Evolutionary conservation across 768 basidiomycete genomes (phyloP).

Genomic region (Lactarius akahatsu): DNA sequence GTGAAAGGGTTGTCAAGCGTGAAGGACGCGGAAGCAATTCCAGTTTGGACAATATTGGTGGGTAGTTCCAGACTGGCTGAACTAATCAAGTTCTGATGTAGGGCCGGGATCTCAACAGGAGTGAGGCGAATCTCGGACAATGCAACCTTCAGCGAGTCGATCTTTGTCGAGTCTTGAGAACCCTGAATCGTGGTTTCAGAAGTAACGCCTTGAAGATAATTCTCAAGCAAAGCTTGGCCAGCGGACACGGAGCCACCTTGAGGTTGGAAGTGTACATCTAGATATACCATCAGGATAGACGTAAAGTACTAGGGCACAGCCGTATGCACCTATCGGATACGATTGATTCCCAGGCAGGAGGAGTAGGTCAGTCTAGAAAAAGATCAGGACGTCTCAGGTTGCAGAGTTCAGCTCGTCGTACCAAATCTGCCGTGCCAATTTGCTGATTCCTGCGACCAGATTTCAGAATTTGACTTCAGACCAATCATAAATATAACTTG

Average conservation of each 20-base stretch:
- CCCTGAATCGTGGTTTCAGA: constrained; percentile 58
- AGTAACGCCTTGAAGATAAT: constrained; percentile 64
- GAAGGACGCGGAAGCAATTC: constrained; percentile 58
- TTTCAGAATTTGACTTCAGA: neutral
- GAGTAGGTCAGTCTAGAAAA: constrained; percentile 48
- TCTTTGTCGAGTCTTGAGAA: constrained; percentile 52
- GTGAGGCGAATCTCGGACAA: constrained; percentile 59
- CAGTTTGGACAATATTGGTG: constrained; percentile 57
- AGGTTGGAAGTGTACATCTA: constrained; percentile 62
- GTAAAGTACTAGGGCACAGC: neutral
- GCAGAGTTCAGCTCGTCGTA: constrained; percentile 32
- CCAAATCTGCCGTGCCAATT: constrained; percentile 63
- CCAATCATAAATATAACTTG: constrained; percentile 33
- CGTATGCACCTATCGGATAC: constrained; percentile 52
- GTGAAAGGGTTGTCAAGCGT: constrained; percentile 68
- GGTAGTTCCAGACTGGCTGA: constrained; percentile 60
- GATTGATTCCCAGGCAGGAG: constrained; percentile 57
- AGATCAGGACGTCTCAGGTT: neutral
- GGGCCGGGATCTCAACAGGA: constrained; percentile 62
- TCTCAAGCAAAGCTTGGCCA: constrained; percentile 58
- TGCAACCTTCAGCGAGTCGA: constrained; percentile 59
- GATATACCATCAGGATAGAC: neutral
- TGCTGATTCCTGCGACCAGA: constrained; percentile 36
- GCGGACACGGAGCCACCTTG: constrained; percentile 53
- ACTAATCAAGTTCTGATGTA: constrained; percentile 60